Base-by-base conservation (phyloP, 2,329 filamentous ascomycete species). In the Eutypella sp. region DNA sequence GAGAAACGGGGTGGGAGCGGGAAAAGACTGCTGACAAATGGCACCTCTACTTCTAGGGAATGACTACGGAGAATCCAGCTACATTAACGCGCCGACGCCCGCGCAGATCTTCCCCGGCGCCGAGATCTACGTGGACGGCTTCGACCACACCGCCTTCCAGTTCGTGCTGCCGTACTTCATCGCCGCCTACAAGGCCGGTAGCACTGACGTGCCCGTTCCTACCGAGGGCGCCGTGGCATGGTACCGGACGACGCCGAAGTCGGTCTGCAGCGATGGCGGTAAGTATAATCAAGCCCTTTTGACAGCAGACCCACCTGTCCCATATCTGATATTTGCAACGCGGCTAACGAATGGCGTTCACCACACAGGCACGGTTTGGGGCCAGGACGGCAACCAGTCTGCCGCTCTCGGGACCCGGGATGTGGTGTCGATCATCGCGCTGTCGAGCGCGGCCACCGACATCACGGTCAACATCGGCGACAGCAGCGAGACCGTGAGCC, bases 41-140 rank as follows among this genome's bases (percentile, higher is more conserved):
- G n/a, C n/a, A n/a, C 34, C 18, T 11, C 10, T 22, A 11, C 18
- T 34, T 19, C 34, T 6, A 67, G 66, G 67, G 77, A 81, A 81
- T 52, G 79, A 82, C 55, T 82, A 71, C 49, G 78, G 78, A 27
- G 79, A 82, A 57, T 74, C 76, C 2, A 76, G 78, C 58, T 81
- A 82, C 56, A 76, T 80, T 50, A 61, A 59, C 19, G 74, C 73
- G 4, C 65, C 76, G 25, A 62, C 67, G 37, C 54, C 67, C 4
- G 56, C 61, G 5, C 69, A 71, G 34, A 67, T 75, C 8, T 71
- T 72, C 2, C 53, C 65, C 3, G 75, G 74, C 3, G 74, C 76
- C 3, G 67, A 68, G n/a, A 57, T 57, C 10, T 79, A 78, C 47
- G 68, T 71, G 43, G 47, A 66, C n/a, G 66, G 68, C 11, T 69